phyloP scores from a whole-genome alignment of 2,329 filamentous ascomycete genomes.

The Xylaria sp. region DNA sequence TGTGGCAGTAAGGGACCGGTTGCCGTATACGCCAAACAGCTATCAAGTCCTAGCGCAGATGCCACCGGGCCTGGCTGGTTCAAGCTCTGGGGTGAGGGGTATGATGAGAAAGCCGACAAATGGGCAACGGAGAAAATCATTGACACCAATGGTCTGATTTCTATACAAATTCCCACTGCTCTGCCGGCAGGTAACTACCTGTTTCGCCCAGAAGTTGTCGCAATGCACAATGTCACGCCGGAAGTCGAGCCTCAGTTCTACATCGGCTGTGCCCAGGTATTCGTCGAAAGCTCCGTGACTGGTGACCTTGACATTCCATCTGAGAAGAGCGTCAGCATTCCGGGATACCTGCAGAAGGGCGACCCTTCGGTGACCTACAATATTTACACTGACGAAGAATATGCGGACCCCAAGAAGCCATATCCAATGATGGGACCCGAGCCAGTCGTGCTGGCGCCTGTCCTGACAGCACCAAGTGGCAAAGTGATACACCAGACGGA shows the following conservation, averaged over 20 bases:
- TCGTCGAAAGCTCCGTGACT: slow-evolving; percentile 54
- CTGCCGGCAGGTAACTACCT: slow-evolving; percentile 75
- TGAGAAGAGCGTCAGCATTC: slow-evolving; percentile 68
- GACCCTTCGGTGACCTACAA: slow-evolving; percentile 70
- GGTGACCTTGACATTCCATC: slow-evolving; percentile 60
- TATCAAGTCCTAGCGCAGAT: slow-evolving; percentile 60
- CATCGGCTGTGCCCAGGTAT: slow-evolving; percentile 76
- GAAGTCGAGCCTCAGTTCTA: slow-evolving; percentile 74
- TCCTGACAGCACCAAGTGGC: slow-evolving; percentile 30
- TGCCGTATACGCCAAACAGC: slow-evolving; percentile 77
- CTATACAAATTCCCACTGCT: slow-evolving; percentile 69
- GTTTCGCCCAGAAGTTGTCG: slow-evolving; percentile 73
- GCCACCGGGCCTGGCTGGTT: slow-evolving; percentile 75
- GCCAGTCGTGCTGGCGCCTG: slow-evolving; percentile 46
- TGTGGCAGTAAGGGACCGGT: slow-evolving; percentile 64
- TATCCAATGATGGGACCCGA: slow-evolving; percentile 69
- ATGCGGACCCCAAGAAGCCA: slow-evolving; percentile 55
- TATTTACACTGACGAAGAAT: slow-evolving; percentile 61
- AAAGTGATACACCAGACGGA: slow-evolving; percentile 45
- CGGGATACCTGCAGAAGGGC: slow-evolving; percentile 67
- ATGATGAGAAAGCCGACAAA: slow-evolving; percentile 62
- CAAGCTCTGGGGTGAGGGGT: slow-evolving; percentile 78
- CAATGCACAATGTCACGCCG: slow-evolving; percentile 69
- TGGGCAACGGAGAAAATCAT: slow-evolving; percentile 79
- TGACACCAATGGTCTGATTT: slow-evolving; percentile 69